A percentile compares a stretch with the other conserved stretches of the same genome.
These are phyloP conservation scores for Exophiala aquamarina DNA, from an alignment of 2,329 filamentous ascomycete species.

Conservation along the genomic window DNA sequence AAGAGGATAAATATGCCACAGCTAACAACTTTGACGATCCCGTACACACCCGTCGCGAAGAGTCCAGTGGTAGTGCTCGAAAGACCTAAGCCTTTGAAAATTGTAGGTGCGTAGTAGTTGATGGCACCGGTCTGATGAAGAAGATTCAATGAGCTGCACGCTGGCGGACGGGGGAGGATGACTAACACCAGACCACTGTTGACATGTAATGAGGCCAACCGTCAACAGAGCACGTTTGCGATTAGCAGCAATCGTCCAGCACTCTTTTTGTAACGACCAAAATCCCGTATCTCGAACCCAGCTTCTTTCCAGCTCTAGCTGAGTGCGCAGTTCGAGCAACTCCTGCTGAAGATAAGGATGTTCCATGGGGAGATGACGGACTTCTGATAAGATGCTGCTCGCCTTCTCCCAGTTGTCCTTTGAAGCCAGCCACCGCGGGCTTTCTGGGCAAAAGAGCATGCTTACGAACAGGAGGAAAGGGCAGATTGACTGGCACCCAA, in stretches of 20 bases:
- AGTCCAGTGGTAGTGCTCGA: slow-evolving; percentile 57
- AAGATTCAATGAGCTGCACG: no score
- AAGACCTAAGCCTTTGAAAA: slow-evolving; percentile 66
- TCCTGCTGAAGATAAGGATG: slow-evolving; percentile 59
- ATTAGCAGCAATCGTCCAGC: slow-evolving; percentile 58
- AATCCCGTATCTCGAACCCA: slow-evolving; percentile 52
- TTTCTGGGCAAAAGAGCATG: slow-evolving; percentile 33
- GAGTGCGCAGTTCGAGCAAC: slow-evolving; percentile 59
- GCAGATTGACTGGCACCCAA: slow-evolving; percentile 61
- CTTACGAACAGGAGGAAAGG: slow-evolving; percentile 32
- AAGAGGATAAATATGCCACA: slow-evolving; percentile 45
- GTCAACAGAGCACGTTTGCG: slow-evolving; percentile 56
- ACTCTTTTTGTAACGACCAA: slow-evolving; percentile 63
- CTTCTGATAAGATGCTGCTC: slow-evolving; percentile 53
- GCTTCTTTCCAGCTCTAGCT: slow-evolving; percentile 61
- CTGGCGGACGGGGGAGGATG: no score
- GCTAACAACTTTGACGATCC: slow-evolving; percentile 66
- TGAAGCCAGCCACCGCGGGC: slow-evolving; percentile 49
- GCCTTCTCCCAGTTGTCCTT: slow-evolving; percentile 68
- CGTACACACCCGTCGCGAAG: slow-evolving; percentile 72
- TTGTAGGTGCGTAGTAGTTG: slow-evolving; percentile 68
- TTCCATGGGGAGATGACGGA: slow-evolving; percentile 55
- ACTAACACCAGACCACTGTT: slow-evolving; percentile 48
- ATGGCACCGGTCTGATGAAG: slow-evolving; percentile 52
- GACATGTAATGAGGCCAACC: slow-evolving; percentile 52